phyloP scores from a whole-genome alignment of 345 rosid genomes.

The Citrus mangshanensis region DNA sequence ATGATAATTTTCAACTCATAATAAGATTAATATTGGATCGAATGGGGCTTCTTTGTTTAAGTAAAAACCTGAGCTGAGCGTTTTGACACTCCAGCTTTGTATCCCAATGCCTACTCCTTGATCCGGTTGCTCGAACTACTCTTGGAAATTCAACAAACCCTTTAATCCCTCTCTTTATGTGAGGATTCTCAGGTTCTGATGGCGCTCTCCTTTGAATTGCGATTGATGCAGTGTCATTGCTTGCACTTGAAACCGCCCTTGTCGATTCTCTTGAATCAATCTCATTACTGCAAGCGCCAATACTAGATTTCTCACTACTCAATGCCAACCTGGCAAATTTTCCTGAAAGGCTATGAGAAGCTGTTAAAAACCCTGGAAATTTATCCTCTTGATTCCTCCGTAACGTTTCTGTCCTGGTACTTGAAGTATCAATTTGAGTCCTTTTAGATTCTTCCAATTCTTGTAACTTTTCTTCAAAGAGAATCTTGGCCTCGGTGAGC shows the following conservation, averaged over 20 bases:
- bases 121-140: constrained; percentile 64
- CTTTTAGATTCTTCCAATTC: constrained; percentile 37
- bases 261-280: constrained; percentile 21
- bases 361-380: not conserved
- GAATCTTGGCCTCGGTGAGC: constrained; percentile 32
- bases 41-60: constrained; percentile 56
- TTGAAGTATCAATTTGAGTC: constrained; percentile 6
- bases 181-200: constrained; percentile 74
- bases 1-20: constrained; percentile 20
- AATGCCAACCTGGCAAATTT: constrained; percentile 27
- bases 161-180: constrained; percentile 79
- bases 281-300: constrained; percentile 1
- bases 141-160: constrained; percentile 85
- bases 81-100: constrained; percentile 74
- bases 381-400: not conserved
- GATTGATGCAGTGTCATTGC: constrained; percentile 22
- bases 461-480: constrained; percentile 65
- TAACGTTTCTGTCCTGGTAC: constrained; percentile 9
- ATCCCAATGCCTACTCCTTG: constrained; percentile 74
- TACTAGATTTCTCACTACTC: constrained; percentile 16
- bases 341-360: constrained; percentile 23
- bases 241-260: constrained; percentile 3
- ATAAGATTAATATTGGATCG: constrained; percentile 35
- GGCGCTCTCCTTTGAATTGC: constrained; percentile 32
- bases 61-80: constrained; percentile 73